These are phyloP conservation scores for Phanerodontia chrysosporium DNA, from an alignment of 768 basidiomycete genomes.

Conservation along the genomic window DNA sequence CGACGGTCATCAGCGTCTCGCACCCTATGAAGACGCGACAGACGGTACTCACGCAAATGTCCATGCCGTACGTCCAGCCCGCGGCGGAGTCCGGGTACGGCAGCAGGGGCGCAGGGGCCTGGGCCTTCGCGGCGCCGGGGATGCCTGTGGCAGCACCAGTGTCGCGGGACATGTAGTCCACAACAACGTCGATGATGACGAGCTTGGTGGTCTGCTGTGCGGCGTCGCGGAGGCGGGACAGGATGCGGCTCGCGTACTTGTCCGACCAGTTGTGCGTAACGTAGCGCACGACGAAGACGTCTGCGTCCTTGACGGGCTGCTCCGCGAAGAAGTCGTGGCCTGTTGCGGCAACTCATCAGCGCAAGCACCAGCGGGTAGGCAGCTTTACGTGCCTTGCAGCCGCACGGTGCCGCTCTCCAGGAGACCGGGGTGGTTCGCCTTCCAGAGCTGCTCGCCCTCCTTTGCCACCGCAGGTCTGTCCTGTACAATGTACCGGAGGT, in stretches of 20 bases:
- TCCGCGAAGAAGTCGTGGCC: slow-evolving; percentile 32
- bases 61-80: slow-evolving; percentile 17
- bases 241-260: slow-evolving; percentile 28
- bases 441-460: slow-evolving; percentile 16
- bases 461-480: slow-evolving; percentile 25
- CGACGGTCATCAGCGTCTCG: background rate
- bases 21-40: background rate
- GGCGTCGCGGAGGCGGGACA: slow-evolving; percentile 33
- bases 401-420: background rate
- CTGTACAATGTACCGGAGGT: slow-evolving; percentile 27
- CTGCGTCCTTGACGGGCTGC: slow-evolving; percentile 32
- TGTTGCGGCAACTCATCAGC: slow-evolving; percentile 12
- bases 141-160: slow-evolving; percentile 16
- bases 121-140: slow-evolving; percentile 19
- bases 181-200: slow-evolving; percentile 37
- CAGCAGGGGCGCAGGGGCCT: slow-evolving; percentile 22
- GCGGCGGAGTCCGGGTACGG: slow-evolving; percentile 23
- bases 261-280: slow-evolving; percentile 41
- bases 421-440: background rate
- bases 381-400: background rate
- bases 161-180: slow-evolving; percentile 24
- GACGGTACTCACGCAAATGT: slow-evolving; percentile 13
- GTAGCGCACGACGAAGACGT: slow-evolving; percentile 33
- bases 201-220: slow-evolving; percentile 34
- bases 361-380: background rate